Evolutionary conservation across 2,329 filamentous ascomycete species (phyloP), one percentile per base, ranked within the genome.

Genomic region (Penicillium oxalicum): DNA sequence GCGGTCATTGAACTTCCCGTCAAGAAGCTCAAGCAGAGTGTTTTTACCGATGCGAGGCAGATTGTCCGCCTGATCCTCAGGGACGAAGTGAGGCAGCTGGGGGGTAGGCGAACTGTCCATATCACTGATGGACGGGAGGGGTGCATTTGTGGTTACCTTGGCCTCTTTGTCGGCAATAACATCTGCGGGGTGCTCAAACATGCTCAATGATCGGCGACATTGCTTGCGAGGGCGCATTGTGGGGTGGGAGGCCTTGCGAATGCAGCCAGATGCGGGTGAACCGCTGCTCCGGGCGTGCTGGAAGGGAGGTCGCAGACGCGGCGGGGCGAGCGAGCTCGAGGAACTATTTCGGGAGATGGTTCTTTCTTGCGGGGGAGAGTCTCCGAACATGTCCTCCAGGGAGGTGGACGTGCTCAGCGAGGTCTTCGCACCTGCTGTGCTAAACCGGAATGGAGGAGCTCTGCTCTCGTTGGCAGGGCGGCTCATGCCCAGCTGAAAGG

Each of bases 101-200:
- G 85, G 85, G 56, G 83, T 79, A 50, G 87, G 81, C 13, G 81
- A 72, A 64, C 89, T 87, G 66, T 95, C 89, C 45, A 93, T 76
- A 65, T 95, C 90, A 80, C 87, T 88, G 48, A 91, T 86, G 37
- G 87, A 84, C 59, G 88, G 80, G 53, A 91, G 74, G 50, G 74
- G 73, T 60, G 76, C 78, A 51, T 79, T 75, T 49, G 77, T 64
- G 59, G 73, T 67, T 45, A 72, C 63, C 50, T 80, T 79, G 40
- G 82, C 80, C 56, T 85, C 75, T 67, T 90, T 89, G 48, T 84
- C 77, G 71, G 88, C 89, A 74, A 95, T 87, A 47, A 96, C 78
- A 65, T 97, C 93, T 57, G 82, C 87, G 3, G 91, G 87, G 66
- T 87, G 83, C 73, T 97, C 91, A 71, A 95, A 98, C 93, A 98